Conservation (phyloP, 2,329 filamentous ascomycete species). For the Aspergillus novofumigatus region DNA sequence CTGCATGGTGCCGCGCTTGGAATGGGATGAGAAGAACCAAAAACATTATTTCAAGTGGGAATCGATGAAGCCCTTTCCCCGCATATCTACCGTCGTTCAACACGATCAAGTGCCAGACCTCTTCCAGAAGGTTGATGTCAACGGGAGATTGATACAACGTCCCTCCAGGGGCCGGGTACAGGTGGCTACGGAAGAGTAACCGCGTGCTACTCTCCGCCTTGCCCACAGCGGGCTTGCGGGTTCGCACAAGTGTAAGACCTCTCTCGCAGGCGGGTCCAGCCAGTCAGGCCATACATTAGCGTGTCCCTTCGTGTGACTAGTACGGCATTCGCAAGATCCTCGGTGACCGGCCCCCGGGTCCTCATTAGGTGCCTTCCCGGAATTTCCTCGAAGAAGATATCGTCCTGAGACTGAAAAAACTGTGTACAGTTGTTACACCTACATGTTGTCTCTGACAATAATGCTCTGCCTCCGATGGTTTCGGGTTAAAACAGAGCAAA, state of each 20-base stretch:
- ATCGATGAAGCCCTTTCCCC: constrained; percentile 11
- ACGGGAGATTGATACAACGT: neutral
- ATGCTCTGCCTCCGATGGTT: no score
- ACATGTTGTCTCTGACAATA: neutral
- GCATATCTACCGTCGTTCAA: neutral
- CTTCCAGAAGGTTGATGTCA: neutral
- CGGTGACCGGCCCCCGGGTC: neutral
- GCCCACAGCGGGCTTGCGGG: neutral
- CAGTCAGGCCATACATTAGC: neutral
- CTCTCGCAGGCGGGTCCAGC: neutral
- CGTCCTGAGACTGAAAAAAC: neutral
- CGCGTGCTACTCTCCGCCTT: neutral
- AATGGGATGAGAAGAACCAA: constrained; percentile 16
- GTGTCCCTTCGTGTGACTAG: neutral
- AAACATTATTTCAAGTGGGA: constrained; percentile 31
- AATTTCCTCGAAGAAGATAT: neutral
- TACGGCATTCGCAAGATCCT: neutral
- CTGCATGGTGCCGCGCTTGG: constrained; percentile 27
- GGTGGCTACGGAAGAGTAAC: neutral
- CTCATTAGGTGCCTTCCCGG: neutral
- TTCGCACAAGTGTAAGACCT: neutral
- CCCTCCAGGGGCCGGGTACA: neutral
- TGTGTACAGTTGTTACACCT: neutral
- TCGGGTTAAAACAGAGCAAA: neutral
- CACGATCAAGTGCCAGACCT: neutral